These are phyloP conservation scores for Mycena indigotica DNA, from an alignment of 768 basidiomycete genomes.

Conservation along the genomic window DNA sequence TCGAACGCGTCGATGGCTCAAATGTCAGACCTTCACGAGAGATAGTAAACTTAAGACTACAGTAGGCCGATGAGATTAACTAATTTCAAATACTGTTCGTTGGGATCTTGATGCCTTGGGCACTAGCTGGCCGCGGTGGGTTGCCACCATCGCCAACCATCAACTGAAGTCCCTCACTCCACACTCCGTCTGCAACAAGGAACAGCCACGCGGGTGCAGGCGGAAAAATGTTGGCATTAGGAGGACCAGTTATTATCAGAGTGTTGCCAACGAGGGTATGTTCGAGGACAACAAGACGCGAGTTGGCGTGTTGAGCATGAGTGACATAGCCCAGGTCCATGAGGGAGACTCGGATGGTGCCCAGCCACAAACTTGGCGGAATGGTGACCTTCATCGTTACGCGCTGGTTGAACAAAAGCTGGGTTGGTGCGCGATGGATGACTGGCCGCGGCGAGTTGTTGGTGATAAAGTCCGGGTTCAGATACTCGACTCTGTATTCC, in stretches of 20 bases:
- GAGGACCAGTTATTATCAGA: constrained; percentile 37
- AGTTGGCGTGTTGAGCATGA: constrained; percentile 38
- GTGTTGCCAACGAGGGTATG: constrained; percentile 32
- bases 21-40: too few species aligned
- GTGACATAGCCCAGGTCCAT: constrained; percentile 40
- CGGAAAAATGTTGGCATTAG: constrained; percentile 37
- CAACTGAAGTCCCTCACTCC: constrained; percentile 19
- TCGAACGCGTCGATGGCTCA: too few species aligned
- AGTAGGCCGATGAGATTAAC: too few species aligned
- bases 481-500: constrained; percentile 35
- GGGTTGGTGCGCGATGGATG: constrained; percentile 27
- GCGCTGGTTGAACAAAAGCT: constrained; percentile 34
- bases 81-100: constrained; percentile 2
- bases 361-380: constrained; percentile 25
- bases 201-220: constrained; percentile 32
- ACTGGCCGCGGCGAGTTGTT: constrained; percentile 21
- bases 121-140: constrained; percentile 9
- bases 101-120: not conserved
- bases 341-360: constrained; percentile 29
- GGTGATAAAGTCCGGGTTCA: constrained; percentile 37
- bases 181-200: constrained; percentile 13
- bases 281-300: constrained; percentile 39
- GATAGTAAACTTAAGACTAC: too few species aligned
- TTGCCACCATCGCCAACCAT: constrained; percentile 22
- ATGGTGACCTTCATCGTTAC: constrained; percentile 37